Base-by-base conservation (phyloP, 2,329 filamentous ascomycete species). In the Ophiobolus disseminans region DNA sequence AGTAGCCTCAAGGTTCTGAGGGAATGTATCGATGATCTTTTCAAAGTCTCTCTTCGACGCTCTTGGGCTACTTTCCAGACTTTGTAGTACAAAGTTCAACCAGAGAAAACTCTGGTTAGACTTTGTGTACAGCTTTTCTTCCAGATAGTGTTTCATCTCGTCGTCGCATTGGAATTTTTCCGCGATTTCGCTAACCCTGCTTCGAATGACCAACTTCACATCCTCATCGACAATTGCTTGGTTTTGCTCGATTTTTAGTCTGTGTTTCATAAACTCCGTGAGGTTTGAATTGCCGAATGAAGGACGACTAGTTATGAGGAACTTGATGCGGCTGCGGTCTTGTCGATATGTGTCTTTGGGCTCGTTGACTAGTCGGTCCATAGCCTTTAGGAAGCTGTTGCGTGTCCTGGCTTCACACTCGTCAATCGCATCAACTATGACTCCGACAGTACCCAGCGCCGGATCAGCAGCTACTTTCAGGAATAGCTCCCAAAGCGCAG, bases 341-440 rank as follows among this genome's bases (percentile, higher is more conserved):
- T 19, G 50, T 21, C n/a, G 43, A 38, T 32, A 14, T 20, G 26
- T 14, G 11, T 31, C 21, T 34, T 41, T 43, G 5, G 55, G 23
- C 17, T 48, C 52, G 23, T 60, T 26, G 30, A 57, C 48, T 38
- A 60, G 40, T 13, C 53, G 41, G 20, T 26, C 49, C 6, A 60
- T 41, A 6, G 54, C 35, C 2, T 50, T 20, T 11, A 60, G 51
- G 19, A 58, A 54, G 14, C 17, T 58, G 50, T 11, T 60, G 65
- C 22, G 25, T 20, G 47, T 58, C 20, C 19, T 40, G 13, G 58
- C 51, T 40, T 75, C 72, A 45, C 73, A 75, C 51, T 75, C 73
- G 58, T 76, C 73, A 40, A 76, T 60, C 5, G 70, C 72, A 47
- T 76, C 73, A 21, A 76, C 57, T 14, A 76, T 68, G 22, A 75